Conservation (phyloP, 305 asterid genomes). For the Fraxinus velutina region DNA sequence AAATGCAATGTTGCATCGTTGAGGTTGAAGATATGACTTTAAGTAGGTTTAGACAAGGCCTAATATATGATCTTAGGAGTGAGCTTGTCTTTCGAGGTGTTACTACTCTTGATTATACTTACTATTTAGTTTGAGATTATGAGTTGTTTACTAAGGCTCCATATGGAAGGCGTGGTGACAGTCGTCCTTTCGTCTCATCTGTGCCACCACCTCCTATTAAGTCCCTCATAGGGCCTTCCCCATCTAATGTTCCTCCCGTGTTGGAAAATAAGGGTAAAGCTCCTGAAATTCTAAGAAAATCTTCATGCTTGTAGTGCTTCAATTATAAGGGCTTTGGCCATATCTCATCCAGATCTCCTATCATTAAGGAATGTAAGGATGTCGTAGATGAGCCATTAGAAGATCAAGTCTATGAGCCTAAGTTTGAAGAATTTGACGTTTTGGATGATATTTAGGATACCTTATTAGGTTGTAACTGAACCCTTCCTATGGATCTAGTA, state of each 20-base stretch:
- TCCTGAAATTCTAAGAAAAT: too few species aligned
- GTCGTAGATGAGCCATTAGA: too few species aligned
- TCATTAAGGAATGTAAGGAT: too few species aligned
- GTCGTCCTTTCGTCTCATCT: neutral
- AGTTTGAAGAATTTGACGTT: too few species aligned
- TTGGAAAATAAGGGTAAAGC: neutral
- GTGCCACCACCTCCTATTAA: neutral
- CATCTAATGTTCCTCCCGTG: neutral
- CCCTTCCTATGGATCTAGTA: too few species aligned
- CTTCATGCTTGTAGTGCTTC: neutral
- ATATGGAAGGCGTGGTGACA: neutral
- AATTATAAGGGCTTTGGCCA: neutral
- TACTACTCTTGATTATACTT: neutral
- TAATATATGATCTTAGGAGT: neutral
- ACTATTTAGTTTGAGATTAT: too few species aligned
- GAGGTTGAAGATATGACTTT: neutral
- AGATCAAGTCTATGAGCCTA: too few species aligned
- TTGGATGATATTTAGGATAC: too few species aligned
- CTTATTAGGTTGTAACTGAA: too few species aligned
- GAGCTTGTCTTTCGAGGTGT: neutral
- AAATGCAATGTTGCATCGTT: neutral
- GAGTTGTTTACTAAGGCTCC: too few species aligned
- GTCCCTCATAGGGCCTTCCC: neutral
- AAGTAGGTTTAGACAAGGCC: neutral
- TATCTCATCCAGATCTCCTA: neutral